A percentile compares a stretch with the other conserved stretches of the same genome.
phyloP scores from a whole-genome alignment of 306 rosid genomes.

The Gastrolobium bilobum region DNA sequence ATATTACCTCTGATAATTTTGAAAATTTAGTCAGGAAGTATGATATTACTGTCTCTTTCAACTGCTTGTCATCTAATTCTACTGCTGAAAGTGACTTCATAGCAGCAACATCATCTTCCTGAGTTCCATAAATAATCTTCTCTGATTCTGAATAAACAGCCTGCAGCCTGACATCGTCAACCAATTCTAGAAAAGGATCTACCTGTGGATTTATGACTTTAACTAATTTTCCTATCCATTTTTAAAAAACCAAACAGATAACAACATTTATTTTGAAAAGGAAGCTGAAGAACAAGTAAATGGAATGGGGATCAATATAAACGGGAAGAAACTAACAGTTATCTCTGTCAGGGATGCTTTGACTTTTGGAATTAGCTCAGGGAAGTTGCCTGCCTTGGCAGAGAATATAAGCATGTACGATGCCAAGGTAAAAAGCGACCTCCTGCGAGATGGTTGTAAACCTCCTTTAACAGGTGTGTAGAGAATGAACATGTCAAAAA shows the following conservation, averaged over 20 bases:
- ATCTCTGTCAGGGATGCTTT: constrained; percentile 60
- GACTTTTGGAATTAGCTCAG: constrained; percentile 67
- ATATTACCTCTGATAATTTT: constrained; percentile 67
- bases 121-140: constrained; percentile 56
- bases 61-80: constrained; percentile 58
- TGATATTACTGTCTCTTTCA: constrained; percentile 70
- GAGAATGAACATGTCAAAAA: constrained; percentile 37
- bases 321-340: constrained; percentile 51
- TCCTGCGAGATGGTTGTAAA: constrained; percentile 70
- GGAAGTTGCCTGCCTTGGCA: constrained; percentile 65
- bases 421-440: too few species aligned
- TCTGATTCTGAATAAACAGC: constrained; percentile 57
- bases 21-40: constrained; percentile 64
- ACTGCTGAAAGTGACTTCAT: constrained; percentile 58
- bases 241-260: neutral
- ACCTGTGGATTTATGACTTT: constrained; percentile 56
- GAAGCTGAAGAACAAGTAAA: constrained; percentile 19
- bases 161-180: constrained; percentile 63
- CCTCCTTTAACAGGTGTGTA: constrained; percentile 57
- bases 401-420: too few species aligned
- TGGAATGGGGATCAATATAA: constrained; percentile 12
- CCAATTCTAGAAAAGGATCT: constrained; percentile 76
- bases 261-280: neutral
- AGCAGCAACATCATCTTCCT: constrained; percentile 67
- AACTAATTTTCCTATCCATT: constrained; percentile 24